Evolutionary conservation across 208 protist genomes (phyloP).

Genomic region (Crithidia bombi): DNA sequence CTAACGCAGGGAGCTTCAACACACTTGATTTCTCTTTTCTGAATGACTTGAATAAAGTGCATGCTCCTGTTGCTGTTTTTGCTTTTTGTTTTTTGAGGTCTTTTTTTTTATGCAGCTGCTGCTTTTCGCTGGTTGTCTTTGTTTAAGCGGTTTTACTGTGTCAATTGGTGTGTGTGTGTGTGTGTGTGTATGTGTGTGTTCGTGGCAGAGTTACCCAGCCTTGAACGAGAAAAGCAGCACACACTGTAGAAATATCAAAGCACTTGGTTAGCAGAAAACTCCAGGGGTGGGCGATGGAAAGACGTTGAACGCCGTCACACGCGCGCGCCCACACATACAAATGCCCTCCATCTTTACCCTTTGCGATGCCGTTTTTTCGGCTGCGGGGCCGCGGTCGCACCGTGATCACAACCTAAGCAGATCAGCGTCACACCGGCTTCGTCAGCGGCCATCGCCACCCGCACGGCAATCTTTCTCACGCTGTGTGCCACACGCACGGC

Average conservation of each 20-base stretch:
- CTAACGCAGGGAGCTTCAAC: too few relatives aligned
- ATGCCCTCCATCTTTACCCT: constrained; percentile 1
- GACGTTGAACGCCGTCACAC: not conserved
- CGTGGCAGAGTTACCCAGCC: too few relatives aligned
- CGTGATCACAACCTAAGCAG: not conserved
- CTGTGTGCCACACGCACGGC: constrained; percentile 55
- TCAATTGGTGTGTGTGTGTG: too few relatives aligned
- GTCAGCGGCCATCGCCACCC: constrained; percentile 15
- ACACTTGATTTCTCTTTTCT: too few relatives aligned
- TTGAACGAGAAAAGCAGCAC: too few relatives aligned
- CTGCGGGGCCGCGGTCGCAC: not conserved
- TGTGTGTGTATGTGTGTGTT: not conserved
- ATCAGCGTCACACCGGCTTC: constrained; percentile 1
- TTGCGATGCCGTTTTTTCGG: not conserved
- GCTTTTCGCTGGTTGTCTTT: too few relatives aligned
- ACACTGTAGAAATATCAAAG: not conserved
- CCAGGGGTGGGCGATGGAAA: not conserved
- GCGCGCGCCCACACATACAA: not conserved
- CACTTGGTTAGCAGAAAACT: too few relatives aligned
- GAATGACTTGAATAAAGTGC: too few relatives aligned
- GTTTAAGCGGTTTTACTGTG: too few relatives aligned
- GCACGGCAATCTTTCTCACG: constrained; percentile 58
- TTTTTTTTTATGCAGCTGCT: too few relatives aligned
- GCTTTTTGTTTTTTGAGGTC: too few relatives aligned
- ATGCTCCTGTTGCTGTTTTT: too few relatives aligned